Evolutionary conservation across 768 basidiomycete genomes (phyloP).

Genomic region (Collybia sordida): DNA sequence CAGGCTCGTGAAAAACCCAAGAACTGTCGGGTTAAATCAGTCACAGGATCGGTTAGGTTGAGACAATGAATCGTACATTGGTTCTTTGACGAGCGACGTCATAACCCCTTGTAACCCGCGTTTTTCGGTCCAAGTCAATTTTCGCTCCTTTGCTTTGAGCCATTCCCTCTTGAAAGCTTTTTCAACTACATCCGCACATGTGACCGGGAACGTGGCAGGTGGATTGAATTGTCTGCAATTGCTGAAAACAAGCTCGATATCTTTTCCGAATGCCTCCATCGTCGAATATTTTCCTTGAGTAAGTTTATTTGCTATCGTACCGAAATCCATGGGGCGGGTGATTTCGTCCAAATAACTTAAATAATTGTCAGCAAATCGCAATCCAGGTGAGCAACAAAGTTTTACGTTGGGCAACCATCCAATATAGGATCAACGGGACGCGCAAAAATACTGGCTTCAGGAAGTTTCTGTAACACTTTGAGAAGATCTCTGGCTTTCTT

Average conservation of each 20-base stretch:
- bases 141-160: conserved; percentile 71
- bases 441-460: conserved; percentile 72
- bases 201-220: conserved; percentile 68
- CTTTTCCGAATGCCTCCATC: conserved; percentile 81
- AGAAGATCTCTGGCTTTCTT: conserved; percentile 82
- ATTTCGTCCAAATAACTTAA: conserved; percentile 90
- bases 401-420: conserved; percentile 92
- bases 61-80: conserved; percentile 44
- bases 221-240: conserved; percentile 96
- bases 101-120: conserved; percentile 71
- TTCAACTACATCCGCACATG: conserved; percentile 75
- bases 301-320: conserved; percentile 74
- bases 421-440: conserved; percentile 79
- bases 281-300: conserved; percentile 64
- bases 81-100: conserved; percentile 67
- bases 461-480: conserved; percentile 54
- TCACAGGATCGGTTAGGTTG: background rate
- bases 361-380: conserved; percentile 6
- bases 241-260: conserved; percentile 78
- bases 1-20: conserved; percentile 79
- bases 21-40: conserved; percentile 42
- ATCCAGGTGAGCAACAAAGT: conserved; percentile 12
- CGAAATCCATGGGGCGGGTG: conserved; percentile 89
- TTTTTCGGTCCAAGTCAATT: conserved; percentile 78
- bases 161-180: conserved; percentile 82